These are phyloP conservation scores for Penicillium cataractarum DNA, from an alignment of 495 filamentous ascomycete species.

Conservation along the genomic window DNA sequence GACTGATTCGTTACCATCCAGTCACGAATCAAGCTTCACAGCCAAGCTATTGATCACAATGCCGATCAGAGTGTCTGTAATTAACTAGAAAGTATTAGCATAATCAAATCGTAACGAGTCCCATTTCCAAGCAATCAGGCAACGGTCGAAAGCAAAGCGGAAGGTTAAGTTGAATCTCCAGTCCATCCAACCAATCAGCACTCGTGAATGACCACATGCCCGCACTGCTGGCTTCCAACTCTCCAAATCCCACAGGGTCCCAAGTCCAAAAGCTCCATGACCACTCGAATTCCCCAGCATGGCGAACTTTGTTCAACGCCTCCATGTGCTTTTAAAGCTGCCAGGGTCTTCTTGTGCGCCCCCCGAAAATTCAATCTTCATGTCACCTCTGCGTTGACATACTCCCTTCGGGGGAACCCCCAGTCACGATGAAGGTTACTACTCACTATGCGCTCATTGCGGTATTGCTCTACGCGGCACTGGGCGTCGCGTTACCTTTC, in stretches of 20 bases:
- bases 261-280: not conserved
- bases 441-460: not conserved
- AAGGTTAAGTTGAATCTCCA: not conserved
- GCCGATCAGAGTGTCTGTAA: not conserved
- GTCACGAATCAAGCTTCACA: not conserved
- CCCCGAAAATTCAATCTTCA: slow-evolving; percentile 4
- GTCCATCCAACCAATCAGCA: slow-evolving; percentile 4
- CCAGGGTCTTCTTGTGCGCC: not conserved
- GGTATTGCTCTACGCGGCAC: slow-evolving; percentile 1
- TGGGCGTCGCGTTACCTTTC: slow-evolving; percentile 10
- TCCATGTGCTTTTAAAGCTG: not conserved
- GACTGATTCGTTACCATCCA: not conserved
- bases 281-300: not conserved
- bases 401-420: slow-evolving; percentile 4
- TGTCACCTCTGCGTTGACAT: slow-evolving; percentile 1
- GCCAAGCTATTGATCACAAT: not conserved
- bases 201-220: slow-evolving; percentile 6
- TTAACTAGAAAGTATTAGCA: too few relatives aligned
- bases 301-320: not conserved
- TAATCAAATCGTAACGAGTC: too few relatives aligned
- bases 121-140: not conserved
- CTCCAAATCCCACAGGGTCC: not conserved
- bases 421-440: slow-evolving; percentile 14
- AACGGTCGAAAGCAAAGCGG: not conserved
- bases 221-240: not conserved